Evolutionary conservation across 2,329 filamentous ascomycete genomes (phyloP), one percentile per base, ranked within the genome.

Genomic region (Clarireedia paspali): DNA sequence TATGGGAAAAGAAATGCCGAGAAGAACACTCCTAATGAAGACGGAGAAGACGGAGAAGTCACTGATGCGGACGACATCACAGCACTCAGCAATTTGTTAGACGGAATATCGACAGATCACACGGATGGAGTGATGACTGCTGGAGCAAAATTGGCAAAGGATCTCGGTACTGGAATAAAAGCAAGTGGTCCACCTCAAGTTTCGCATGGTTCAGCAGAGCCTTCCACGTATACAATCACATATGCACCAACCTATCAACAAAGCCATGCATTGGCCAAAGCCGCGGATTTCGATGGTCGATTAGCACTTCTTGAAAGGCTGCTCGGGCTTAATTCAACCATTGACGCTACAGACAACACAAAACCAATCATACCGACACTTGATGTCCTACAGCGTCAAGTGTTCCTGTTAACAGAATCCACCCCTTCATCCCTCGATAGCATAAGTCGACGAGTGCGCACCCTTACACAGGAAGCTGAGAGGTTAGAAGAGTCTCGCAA

Each of bases 261-360:
- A 67, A 84, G 77, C 42, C 86, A 89, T 66, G 82, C 86, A 26
- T 77, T 96, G 38, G 83, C 85, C 36, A 88, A 91, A 70, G 87
- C 89, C 6, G 89, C 91, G 24, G 88, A 94, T 60, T 96, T 99
- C 66, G 92, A 97, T 68, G 80, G 82, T 30, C 83, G 94, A 5
- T 81, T 99, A 20, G 75, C 86, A 2, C 75, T 87, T 30, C 76
- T 99, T 48, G 94, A 99, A 74, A 84, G 84, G 62, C 81, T 85
- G 1, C 80, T 99, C 27, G 94, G 94, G 9, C 80, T 96, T 49
- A 87, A 84, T 42, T 84, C 85, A 23, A 82, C 84, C 0, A 79
- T 88, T 61, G 83, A 78, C 61, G 71, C 78, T 1, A 78, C 82
- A 55, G 77, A 77, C 15, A 68, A 80, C 4, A 77, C 81, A 12